Conservation (phyloP, 75 land plant species). For the Larix kaempferi region DNA sequence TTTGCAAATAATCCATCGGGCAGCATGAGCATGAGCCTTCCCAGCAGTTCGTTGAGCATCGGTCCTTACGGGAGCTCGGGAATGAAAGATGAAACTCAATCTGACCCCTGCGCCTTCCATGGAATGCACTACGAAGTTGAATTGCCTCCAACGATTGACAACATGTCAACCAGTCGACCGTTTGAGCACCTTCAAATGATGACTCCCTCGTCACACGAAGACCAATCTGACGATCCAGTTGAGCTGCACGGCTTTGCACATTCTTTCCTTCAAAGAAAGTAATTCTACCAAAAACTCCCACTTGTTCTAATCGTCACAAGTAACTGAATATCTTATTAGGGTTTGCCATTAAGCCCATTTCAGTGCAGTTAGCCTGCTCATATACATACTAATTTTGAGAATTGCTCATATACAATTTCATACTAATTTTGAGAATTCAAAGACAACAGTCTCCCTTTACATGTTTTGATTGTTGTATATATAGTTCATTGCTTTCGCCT, state of each 20-base stretch:
- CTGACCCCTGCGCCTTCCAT: slow-evolving; percentile 8
- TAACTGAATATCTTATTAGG: too few relatives aligned
- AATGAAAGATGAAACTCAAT: background rate
- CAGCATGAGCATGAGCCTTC: background rate
- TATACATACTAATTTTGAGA: too few relatives aligned
- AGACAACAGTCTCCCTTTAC: too few relatives aligned
- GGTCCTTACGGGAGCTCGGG: background rate
- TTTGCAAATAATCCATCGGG: background rate
- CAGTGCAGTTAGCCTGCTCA: too few relatives aligned
- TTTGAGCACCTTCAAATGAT: slow-evolving; percentile 1
- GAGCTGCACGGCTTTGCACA: slow-evolving; percentile 4
- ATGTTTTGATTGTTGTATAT: too few relatives aligned
- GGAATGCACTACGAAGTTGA: slow-evolving; percentile 5
- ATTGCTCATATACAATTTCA: too few relatives aligned
- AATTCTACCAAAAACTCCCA: background rate
- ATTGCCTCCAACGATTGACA: slow-evolving; percentile 5
- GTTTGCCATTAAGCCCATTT: too few relatives aligned
- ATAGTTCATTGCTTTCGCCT: too few relatives aligned
- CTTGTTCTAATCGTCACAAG: too few relatives aligned
- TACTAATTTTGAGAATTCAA: too few relatives aligned
- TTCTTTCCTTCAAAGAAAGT: slow-evolving; percentile 4
- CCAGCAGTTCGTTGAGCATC: background rate
- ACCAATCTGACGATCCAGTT: background rate
- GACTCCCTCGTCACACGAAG: background rate
- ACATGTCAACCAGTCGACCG: background rate